Evolutionary conservation across 192 early-diverging fungal species (phyloP).

Genomic region (Backusella luteola): DNA sequence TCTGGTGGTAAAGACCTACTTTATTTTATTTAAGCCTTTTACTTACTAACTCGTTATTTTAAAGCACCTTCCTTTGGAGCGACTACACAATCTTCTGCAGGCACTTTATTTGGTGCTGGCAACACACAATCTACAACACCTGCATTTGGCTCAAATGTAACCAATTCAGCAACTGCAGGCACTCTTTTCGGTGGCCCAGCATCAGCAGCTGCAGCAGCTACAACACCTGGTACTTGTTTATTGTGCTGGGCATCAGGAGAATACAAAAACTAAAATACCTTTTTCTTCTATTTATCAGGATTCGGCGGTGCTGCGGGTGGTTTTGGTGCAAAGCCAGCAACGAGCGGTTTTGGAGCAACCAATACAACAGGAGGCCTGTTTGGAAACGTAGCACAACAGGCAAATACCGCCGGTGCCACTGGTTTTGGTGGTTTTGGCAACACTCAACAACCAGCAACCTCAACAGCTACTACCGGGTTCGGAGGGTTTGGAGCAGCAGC

Average conservation of each 20-base stretch:
- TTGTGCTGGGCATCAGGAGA: not conserved
- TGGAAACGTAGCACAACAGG: not conserved
- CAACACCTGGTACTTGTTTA: not conserved
- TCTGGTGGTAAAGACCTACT: not conserved
- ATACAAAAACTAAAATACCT: not conserved
- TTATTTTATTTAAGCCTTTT: not conserved
- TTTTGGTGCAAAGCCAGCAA: not conserved
- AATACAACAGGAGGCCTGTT: not conserved
- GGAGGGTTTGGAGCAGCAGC: conserved; percentile 14
- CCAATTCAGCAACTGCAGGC: not conserved
- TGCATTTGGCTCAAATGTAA: conserved; percentile 12
- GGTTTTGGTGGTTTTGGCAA: conserved; percentile 4
- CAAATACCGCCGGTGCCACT: not conserved
- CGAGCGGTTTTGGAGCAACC: conserved; percentile 2
- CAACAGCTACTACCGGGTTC: conserved; percentile 2
- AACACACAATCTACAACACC: not conserved
- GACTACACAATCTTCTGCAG: conserved; percentile 3
- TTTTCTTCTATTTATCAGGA: not conserved
- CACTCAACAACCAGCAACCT: not conserved
- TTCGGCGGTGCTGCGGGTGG: not conserved
- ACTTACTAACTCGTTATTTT: not conserved
- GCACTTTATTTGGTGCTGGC: conserved; percentile 13
- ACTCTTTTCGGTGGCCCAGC: conserved; percentile 14
- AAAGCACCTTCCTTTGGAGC: conserved; percentile 5
- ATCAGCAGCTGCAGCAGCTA: not conserved